Evolutionary conservation across 2,329 filamentous ascomycete species (phyloP), one percentile per base, ranked within the genome.

Genomic region (Botrytis medusae): DNA sequence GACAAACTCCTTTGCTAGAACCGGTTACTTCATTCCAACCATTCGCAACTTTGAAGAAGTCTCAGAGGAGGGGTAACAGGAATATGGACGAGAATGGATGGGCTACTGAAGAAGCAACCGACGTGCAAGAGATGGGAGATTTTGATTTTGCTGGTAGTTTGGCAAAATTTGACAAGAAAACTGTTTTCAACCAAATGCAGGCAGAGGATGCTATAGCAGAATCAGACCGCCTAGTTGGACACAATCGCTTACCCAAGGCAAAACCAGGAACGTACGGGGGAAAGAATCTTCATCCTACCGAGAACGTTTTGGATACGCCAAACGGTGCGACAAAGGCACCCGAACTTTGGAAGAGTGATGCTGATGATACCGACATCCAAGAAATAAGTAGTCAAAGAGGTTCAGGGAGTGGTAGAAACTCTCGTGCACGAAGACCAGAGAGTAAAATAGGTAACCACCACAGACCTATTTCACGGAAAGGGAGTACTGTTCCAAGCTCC

Each of bases 41-140:
- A 0, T 91, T 88, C 77, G 83, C 85, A 61, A 87, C 87, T 0
- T 81, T 91, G 2, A 94, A 87, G 84, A 91, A 81, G 81, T 83
- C 84, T 77, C 85, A 84, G 81, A 73, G 85, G 82, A 77, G 82
- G 81, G 63, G 74, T 9, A 63, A 85, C 83, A 77, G 20, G 44
- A 74, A 82, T 81, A 81, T 79, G 48, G 84, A 85, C 74, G 88
- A 93, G 61, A 97, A 94, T 81, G 95, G 94, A 5, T 98, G 95
- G 95, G 94, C 93, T 6, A 98, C 95, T 0, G 96, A 98, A 80
- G 95, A 98, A 79, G 95, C 95, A 34, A 98, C 94, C 0, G 96
- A 98, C 80, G 93, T 96, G 34, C 93, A 95, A 83, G 95, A 97
- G 80, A 89, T 96, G 86, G 93, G 93, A 18, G 96, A 98, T 75